phyloP scores from a whole-genome alignment of 1,284 basidiomycete genomes.

The Fistulina hepatica region DNA sequence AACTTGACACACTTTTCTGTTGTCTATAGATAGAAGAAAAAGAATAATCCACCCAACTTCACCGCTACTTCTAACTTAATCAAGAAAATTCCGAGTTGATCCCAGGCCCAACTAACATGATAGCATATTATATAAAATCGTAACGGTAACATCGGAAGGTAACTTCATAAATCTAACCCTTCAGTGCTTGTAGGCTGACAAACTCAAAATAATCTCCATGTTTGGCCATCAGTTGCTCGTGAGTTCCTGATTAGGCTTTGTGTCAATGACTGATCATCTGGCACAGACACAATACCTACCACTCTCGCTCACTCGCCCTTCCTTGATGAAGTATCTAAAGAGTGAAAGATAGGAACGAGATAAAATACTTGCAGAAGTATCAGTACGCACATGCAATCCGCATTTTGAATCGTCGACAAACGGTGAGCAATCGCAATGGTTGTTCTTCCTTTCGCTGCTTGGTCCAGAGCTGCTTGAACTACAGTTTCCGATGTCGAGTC shows the following conservation, averaged over 20 bases:
- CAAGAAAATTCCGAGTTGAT: too few relatives aligned
- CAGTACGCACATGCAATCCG: constrained; percentile 73
- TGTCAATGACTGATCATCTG: too few relatives aligned
- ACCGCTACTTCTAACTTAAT: too few relatives aligned
- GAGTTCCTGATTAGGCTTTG: constrained; percentile 83
- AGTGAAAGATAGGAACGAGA: constrained; percentile 13
- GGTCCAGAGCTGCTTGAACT: constrained; percentile 89
- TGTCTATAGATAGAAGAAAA: too few relatives aligned
- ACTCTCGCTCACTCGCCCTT: constrained; percentile 81
- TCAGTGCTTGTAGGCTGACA: constrained; percentile 72
- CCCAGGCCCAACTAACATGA: too few relatives aligned
- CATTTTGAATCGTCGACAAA: constrained; percentile 88
- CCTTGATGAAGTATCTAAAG: constrained; percentile 79
- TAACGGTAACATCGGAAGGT: too few relatives aligned
- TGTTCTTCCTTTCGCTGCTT: constrained; percentile 81
- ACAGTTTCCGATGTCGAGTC: constrained; percentile 92
- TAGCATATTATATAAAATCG: too few relatives aligned
- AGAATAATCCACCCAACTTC: too few relatives aligned
- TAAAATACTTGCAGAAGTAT: constrained; percentile 1
- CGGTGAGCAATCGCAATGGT: constrained; percentile 93
- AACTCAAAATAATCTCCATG: constrained; percentile 81
- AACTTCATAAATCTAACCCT: too few relatives aligned
- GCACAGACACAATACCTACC: too few relatives aligned
- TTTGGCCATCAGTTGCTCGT: constrained; percentile 68
- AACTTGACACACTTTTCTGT: too few relatives aligned